These are phyloP conservation scores for Rubroboletus pulcherrimus DNA, from an alignment of 768 basidiomycete genomes.

Conservation along the genomic window DNA sequence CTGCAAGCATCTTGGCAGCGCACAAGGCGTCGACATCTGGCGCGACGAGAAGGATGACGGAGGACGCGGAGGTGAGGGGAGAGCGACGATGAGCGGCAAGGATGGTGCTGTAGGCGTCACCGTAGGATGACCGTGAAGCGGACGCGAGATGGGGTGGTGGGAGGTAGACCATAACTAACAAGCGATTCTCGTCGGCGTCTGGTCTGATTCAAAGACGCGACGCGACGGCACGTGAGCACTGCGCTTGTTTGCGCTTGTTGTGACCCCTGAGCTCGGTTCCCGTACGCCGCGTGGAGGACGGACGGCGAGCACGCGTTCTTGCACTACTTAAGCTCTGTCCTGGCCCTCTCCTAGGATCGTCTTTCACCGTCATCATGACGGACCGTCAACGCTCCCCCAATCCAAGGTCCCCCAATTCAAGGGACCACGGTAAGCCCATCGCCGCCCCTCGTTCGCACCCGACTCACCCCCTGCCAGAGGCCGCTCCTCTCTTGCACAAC, in stretches of 20 bases:
- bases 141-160: conserved; percentile 68
- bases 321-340: conserved; percentile 28
- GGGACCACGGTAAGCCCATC: conserved; percentile 48
- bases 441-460: neutral
- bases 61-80: conserved; percentile 74
- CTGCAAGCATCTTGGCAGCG: conserved; percentile 85
- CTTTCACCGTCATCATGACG: conserved; percentile 44
- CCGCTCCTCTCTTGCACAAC: conserved; percentile 59
- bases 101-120: conserved; percentile 68
- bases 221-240: conserved; percentile 11
- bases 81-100: conserved; percentile 69
- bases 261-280: conserved; percentile 14
- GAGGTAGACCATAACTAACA: conserved; percentile 54
- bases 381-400: conserved; percentile 52
- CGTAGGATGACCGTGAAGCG: conserved; percentile 59
- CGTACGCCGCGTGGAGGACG: conserved; percentile 23
- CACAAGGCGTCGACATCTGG: conserved; percentile 92
- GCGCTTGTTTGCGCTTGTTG: conserved; percentile 18
- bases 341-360: conserved; percentile 3
- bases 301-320: conserved; percentile 27
- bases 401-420: conserved; percentile 53
- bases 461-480: conserved; percentile 41
- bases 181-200: too few relatives aligned
- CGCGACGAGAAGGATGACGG: conserved; percentile 80
- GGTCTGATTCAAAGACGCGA: neutral